phyloP scores from a whole-genome alignment of 2,329 filamentous ascomycete species.

The Geosmithia putterillii region DNA sequence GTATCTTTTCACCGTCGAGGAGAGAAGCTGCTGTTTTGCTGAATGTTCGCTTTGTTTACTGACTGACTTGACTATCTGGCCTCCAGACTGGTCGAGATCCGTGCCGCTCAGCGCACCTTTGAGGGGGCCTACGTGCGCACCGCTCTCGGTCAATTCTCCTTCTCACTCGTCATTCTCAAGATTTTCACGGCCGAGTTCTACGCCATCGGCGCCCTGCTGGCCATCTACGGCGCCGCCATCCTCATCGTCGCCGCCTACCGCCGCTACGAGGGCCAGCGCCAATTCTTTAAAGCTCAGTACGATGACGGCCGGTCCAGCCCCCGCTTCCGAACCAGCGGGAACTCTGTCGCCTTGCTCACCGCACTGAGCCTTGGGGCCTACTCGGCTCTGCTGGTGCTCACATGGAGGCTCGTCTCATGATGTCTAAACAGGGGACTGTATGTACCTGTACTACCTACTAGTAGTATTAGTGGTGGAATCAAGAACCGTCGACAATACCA shows the following conservation, averaged over 20 bases:
- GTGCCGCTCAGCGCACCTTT: slow-evolving; percentile 90
- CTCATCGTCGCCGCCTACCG: slow-evolving; percentile 75
- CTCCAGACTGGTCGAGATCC: slow-evolving; percentile 68
- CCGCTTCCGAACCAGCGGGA: slow-evolving; percentile 52
- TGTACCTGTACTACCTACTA: too few relatives aligned
- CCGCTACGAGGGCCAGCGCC: slow-evolving; percentile 80
- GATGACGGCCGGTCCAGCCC: slow-evolving; percentile 21
- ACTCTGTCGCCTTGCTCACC: slow-evolving; percentile 47
- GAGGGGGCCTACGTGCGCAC: slow-evolving; percentile 96
- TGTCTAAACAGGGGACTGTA: too few relatives aligned
- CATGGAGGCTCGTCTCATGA: slow-evolving; percentile 26
- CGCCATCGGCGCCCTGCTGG: slow-evolving; percentile 89
- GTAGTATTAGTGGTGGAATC: too few relatives aligned
- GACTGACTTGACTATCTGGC: not conserved
- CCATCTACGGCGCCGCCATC: slow-evolving; percentile 78
- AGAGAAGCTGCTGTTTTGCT: too few relatives aligned
- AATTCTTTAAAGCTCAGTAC: slow-evolving; percentile 60
- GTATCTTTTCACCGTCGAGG: too few relatives aligned
- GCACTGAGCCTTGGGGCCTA: slow-evolving; percentile 45
- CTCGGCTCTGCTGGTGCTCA: slow-evolving; percentile 41
- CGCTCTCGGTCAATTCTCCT: slow-evolving; percentile 87
- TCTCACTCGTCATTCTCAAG: slow-evolving; percentile 78
- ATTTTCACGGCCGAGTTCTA: slow-evolving; percentile 98
- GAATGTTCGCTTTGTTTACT: too few relatives aligned
- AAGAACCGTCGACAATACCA: too few relatives aligned